These are phyloP conservation scores for Diaporthe sp. DNA, from an alignment of 2,329 filamentous ascomycete species.

Conservation along the genomic window DNA sequence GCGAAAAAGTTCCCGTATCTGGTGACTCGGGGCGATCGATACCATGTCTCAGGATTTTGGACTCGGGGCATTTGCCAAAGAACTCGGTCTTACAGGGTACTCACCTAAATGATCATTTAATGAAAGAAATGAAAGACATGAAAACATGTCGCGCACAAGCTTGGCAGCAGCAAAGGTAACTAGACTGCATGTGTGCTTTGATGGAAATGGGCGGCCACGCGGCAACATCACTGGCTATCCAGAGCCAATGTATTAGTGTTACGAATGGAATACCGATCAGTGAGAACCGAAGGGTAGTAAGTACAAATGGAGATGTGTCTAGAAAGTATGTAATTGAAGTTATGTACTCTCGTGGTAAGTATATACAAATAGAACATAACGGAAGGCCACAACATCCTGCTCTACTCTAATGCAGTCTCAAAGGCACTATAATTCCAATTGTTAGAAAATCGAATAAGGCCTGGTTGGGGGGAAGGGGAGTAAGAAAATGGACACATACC, in stretches of 20 bases:
- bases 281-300: fast-evolving
- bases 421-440: conserved; percentile 9
- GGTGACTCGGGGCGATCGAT: fast-evolving
- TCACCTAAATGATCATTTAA: background rate
- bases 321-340: background rate
- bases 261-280: too few species aligned
- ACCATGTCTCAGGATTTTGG: too few species aligned
- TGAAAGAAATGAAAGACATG: too few species aligned
- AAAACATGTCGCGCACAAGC: background rate
- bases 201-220: background rate
- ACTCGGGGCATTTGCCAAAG: too few species aligned
- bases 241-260: background rate
- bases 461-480: background rate
- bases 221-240: background rate
- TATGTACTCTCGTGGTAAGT: conserved; percentile 16
- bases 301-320: background rate
- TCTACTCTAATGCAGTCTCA: background rate
- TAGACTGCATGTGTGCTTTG: background rate
- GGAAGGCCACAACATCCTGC: background rate
- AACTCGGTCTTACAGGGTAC: background rate
- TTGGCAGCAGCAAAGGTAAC: background rate
- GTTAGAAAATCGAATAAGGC: background rate
- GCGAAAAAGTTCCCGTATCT: background rate
- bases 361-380: conserved; percentile 23
- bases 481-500: too few species aligned